Percentiles rank a stretch among this genome's conserved stretches.
phyloP scores from a whole-genome alignment of 768 basidiomycete species.

The Aureoboletus auriporus region DNA sequence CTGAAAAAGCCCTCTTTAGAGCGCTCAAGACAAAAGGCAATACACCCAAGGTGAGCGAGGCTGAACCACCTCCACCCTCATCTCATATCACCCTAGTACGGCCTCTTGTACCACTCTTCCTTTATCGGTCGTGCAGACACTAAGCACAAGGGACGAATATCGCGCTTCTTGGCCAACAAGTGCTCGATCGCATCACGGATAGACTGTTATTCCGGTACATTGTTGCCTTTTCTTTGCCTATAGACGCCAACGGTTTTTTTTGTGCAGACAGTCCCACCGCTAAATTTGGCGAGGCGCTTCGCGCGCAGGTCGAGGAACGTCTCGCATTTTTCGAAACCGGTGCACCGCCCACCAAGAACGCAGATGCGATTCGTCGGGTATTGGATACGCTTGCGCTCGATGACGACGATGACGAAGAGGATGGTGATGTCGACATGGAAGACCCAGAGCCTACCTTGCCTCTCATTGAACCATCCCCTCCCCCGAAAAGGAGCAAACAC shows the following conservation, averaged over 20 bases:
- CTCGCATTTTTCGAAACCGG: slow-evolving; percentile 93
- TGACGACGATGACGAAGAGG: slow-evolving; percentile 51
- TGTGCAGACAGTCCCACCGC: slow-evolving; percentile 71
- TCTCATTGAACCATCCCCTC: slow-evolving; percentile 51
- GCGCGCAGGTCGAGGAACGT: slow-evolving; percentile 93
- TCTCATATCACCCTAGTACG: slow-evolving; percentile 56
- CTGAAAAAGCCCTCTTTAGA: slow-evolving; percentile 96
- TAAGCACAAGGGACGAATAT: slow-evolving; percentile 96
- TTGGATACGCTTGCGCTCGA: slow-evolving; percentile 73
- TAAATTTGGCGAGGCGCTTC: slow-evolving; percentile 93
- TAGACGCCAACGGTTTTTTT: neutral
- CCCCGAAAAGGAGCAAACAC: slow-evolving; percentile 58
- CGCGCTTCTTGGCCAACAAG: slow-evolving; percentile 98
- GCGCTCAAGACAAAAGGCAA: slow-evolving; percentile 99
- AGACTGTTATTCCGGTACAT: slow-evolving; percentile 85
- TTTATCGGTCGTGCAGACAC: slow-evolving; percentile 95
- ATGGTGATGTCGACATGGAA: slow-evolving; percentile 41
- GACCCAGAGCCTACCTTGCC: slow-evolving; percentile 48
- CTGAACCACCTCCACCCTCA: neutral
- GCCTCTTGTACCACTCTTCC: slow-evolving; percentile 93
- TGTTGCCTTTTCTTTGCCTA: neutral
- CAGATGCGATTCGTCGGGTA: slow-evolving; percentile 89
- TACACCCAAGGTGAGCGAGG: slow-evolving; percentile 75
- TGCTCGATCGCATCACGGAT: slow-evolving; percentile 96
- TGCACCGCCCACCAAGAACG: slow-evolving; percentile 81